Conservation (phyloP, 2,329 filamentous ascomycete species). For the Didymella arachidicola region DNA sequence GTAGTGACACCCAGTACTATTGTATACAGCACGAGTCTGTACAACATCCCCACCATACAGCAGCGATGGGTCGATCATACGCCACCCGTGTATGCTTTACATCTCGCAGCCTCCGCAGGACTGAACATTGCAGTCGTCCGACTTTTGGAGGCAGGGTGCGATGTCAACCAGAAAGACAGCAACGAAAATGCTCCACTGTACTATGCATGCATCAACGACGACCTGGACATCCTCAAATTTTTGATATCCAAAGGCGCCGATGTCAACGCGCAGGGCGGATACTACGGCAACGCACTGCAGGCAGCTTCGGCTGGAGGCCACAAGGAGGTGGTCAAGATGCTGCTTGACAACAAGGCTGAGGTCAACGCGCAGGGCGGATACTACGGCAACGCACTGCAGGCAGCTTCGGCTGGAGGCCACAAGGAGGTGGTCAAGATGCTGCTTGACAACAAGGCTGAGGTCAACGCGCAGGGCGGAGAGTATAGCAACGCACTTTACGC, state of each 20-base stretch:
- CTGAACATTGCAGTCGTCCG: slow-evolving; percentile 12
- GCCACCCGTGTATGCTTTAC: slow-evolving; percentile 28
- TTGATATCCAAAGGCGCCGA: neutral
- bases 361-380: no score
- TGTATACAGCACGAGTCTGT: slow-evolving; percentile 26
- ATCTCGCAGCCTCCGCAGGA: slow-evolving; percentile 25
- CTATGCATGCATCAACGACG: neutral
- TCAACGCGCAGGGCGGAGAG: no score
- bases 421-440: no score
- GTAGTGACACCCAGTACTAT: slow-evolving; percentile 25
- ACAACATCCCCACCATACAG: slow-evolving; percentile 20
- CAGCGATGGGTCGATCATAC: slow-evolving; percentile 17
- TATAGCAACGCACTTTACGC: no score
- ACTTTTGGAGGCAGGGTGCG: slow-evolving; percentile 21
- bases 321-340: neutral
- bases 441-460: no score
- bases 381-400: no score
- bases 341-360: slow-evolving; percentile 1
- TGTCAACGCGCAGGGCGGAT: no score
- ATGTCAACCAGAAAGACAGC: slow-evolving; percentile 20
- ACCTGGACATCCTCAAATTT: neutral
- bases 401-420: no score
- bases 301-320: no score
- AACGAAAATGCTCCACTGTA: slow-evolving; percentile 13
- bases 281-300: no score